phyloP scores from a whole-genome alignment of 2,329 filamentous ascomycete species.

The Fusarium irregulare region DNA sequence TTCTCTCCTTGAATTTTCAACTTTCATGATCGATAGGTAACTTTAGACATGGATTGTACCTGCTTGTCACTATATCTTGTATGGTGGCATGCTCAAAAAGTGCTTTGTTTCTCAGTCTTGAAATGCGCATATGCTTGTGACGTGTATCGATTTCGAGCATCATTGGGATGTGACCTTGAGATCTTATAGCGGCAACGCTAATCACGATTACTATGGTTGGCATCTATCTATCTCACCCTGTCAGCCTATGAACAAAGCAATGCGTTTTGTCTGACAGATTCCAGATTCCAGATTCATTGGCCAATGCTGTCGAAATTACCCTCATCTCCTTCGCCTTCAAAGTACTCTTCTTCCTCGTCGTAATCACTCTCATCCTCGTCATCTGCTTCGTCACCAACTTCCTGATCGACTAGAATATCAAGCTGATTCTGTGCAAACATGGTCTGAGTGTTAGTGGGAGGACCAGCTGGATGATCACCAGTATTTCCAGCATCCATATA shows the following conservation, averaged over 20 bases:
- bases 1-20: slow-evolving; percentile 4
- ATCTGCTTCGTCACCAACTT: background rate
- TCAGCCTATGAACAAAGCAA: background rate
- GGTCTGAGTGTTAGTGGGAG: background rate
- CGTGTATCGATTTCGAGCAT: background rate
- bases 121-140: background rate
- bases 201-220: background rate
- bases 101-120: background rate
- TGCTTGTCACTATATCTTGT: slow-evolving; percentile 24
- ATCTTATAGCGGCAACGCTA: background rate
- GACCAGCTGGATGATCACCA: background rate
- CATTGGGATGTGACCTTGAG: background rate
- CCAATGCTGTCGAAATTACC: background rate
- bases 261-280: background rate
- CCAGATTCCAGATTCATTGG: background rate
- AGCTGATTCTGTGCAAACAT: background rate
- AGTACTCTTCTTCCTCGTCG: background rate
- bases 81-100: slow-evolving; percentile 29
- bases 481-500: slow-evolving; percentile 1
- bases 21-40: slow-evolving; percentile 33
- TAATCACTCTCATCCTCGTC: background rate
- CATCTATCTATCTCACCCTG: background rate
- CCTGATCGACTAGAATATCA: background rate
- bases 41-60: slow-evolving; percentile 21
- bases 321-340: background rate